Conservation (phyloP, 2,329 filamentous ascomycete species). For the Aspergillus arachidicola region DNA sequence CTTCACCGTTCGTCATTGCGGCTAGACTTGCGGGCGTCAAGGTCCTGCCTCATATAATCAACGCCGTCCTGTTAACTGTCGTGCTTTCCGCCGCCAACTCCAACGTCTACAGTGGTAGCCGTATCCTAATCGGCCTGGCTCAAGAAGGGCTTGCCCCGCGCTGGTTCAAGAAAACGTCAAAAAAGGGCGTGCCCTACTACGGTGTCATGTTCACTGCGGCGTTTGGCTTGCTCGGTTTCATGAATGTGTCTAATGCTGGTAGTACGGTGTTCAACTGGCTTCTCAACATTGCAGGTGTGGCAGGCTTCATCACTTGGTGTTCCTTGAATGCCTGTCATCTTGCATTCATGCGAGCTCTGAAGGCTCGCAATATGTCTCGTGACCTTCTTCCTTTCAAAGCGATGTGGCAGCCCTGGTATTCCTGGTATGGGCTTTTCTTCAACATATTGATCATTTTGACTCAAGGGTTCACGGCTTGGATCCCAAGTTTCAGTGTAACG, state of each 20-base stretch:
- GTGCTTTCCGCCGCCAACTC: conserved; percentile 49
- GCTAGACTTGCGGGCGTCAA: conserved; percentile 41
- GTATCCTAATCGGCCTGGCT: conserved; percentile 69
- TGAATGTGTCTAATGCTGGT: conserved; percentile 67
- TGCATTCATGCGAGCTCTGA: conserved; percentile 64
- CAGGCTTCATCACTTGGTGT: conserved; percentile 41
- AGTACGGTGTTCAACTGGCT: conserved; percentile 58
- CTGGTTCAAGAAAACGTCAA: conserved; percentile 45
- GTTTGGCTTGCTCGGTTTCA: conserved; percentile 68
- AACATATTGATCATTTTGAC: conserved; percentile 67
- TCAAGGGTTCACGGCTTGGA: conserved; percentile 70
- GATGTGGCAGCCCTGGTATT: conserved; percentile 64
- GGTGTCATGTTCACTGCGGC: conserved; percentile 48
- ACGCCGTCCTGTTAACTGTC: conserved; percentile 46
- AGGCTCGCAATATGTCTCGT: conserved; percentile 60
- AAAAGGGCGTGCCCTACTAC: conserved; percentile 48
- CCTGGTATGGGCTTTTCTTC: conserved; percentile 68
- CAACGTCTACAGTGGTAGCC: conserved; percentile 54
- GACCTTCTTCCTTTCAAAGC: conserved; percentile 63
- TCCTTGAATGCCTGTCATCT: conserved; percentile 59
- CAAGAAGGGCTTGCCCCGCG: conserved; percentile 49
- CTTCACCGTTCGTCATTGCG: conserved; percentile 49
- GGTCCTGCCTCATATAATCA: conserved; percentile 44
- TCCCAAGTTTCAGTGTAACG: conserved; percentile 59
- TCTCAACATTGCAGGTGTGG: conserved; percentile 37